Base-by-base conservation (phyloP, 768 basidiomycete species). In the Russula ochroleuca region DNA sequence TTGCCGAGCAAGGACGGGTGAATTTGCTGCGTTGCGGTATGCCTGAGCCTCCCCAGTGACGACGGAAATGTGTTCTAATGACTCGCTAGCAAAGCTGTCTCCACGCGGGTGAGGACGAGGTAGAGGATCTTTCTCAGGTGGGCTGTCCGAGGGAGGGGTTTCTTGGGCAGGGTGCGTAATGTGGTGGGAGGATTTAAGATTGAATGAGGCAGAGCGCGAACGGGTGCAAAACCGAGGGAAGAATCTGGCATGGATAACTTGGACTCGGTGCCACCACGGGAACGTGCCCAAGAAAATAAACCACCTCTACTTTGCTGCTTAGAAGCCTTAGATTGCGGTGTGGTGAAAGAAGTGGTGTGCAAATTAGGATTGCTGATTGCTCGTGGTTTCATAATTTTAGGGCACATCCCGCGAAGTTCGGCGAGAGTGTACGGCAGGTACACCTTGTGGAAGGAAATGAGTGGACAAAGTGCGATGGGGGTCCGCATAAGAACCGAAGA, bases 11-110 rank as follows among this genome's bases (percentile, higher is more conserved):
- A 38, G 81, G 0, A 74, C 78, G 11, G 88, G 87, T 0, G 86
- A 88, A 57, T 80, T 83, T 15, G 86, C 79, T 28, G 78, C 73
- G 67, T 84, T 85, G 51, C 85, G 78, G 47, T 87, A 76, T 5
- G 88, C 85, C 61, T 88, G 87, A 21, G 82, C 87, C 76, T 28
- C 89, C 59, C 86, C 82, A 2, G 89, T 89, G 2, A 88, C 89
- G 37, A 92, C 85, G 8, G 87, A 88, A 31, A 92, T 90, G 28
- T 87, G 82, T 66, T 89, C 88, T 1, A 85, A 85, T 8, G 84
- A 78, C 49, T 88, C 86, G 2, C 86, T 86, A 15, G 81, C 79
- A 64, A 78, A 69, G 72, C 86, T 86, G 48, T 78, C 75, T 23
- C 79, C 83, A 68, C 88, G 80, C 15, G 84, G 81, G 2, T 85